Base-by-base conservation (phyloP, 2,329 filamentous ascomycete genomes). In the Clarireedia hainanense region DNA sequence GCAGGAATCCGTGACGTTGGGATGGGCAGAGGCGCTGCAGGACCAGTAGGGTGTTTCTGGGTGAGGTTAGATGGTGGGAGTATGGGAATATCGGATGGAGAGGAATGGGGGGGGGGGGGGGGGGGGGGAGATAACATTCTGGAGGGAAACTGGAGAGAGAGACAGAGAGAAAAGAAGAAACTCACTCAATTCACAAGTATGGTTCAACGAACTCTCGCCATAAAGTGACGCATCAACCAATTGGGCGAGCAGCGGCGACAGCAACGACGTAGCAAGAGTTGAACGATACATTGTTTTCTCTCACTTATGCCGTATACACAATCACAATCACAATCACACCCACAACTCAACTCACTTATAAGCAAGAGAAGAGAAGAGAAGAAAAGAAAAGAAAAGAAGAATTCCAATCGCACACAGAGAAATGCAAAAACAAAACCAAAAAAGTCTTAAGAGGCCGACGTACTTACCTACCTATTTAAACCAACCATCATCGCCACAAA, bases 1-100 rank as follows among this genome's bases (percentile, higher is more conserved):
- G 74, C 83, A 86, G 1, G 78, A 78, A 64, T 86, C 82, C 36
- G 80, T 77, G 52, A 72, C 66, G 36, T 63, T 69, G 1, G 72
- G 73, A 24, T 70, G 68, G 5, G 76, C 78, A 1, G 69, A 65
- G 20, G 69, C 62, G 1, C 76, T 79, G 69, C 79, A 81, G 1
- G 79, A 82, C 34, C 78, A 70, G 52, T 58, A 62, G 20, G 61
- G 60, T n/a, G 58, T 62, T 57, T 60, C 64, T 66, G 5, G 45
- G 36, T 47, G 27, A 30, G 7, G 27, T 30, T 30, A 30, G 27
- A 30, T 30, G 27, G 26, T 27, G 26, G 27, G 20, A 23, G 42
- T 50, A n/a, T 5, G 14, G 26, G 26, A 36, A 36, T 3, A 7
- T 30, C 6, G 6, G 6, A 9, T 4, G 15, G 9, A 7, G 10